Conservation (phyloP, 2,329 filamentous ascomycete species). For the Conoideocrella luteorostrata region DNA sequence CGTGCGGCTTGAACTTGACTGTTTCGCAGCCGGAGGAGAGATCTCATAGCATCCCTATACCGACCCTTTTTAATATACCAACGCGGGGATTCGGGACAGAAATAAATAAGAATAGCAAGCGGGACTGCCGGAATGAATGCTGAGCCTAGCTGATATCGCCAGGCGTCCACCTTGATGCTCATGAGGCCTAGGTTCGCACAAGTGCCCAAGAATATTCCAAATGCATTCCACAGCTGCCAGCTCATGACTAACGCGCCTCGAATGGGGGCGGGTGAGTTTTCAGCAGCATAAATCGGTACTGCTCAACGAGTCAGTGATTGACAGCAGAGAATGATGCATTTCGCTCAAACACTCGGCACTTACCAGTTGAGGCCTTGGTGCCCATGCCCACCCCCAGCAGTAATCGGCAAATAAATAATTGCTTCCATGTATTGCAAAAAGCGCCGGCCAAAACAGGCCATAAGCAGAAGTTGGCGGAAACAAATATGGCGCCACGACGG, state of each 20-base stretch:
- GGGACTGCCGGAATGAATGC: conserved; percentile 56
- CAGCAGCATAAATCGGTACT: conserved; percentile 71
- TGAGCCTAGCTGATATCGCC: conserved; percentile 59
- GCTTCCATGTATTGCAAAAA: conserved; percentile 64
- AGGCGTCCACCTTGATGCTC: conserved; percentile 34
- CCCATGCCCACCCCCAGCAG: conserved; percentile 74
- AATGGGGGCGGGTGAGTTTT: conserved; percentile 63
- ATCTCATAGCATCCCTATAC: conserved; percentile 53
- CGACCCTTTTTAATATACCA: conserved; percentile 62
- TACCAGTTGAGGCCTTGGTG: conserved; percentile 58
- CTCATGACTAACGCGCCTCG: conserved; percentile 76
- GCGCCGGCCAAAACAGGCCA: conserved; percentile 64
- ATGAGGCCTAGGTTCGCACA: conserved; percentile 49
- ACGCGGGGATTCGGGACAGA: conserved; percentile 60
- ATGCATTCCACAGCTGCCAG: conserved; percentile 65
- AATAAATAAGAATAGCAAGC: conserved; percentile 51
- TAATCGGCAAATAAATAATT: conserved; percentile 65
- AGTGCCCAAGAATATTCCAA: conserved; percentile 57
- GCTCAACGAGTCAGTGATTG: not conserved
- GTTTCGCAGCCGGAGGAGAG: conserved; percentile 46
- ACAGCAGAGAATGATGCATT: not conserved
- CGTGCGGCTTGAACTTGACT: conserved; percentile 51
- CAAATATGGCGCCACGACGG: conserved; percentile 55
- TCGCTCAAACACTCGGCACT: conserved; percentile 11
- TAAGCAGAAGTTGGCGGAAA: conserved; percentile 66